Conservation (phyloP, 1,139 yeast species). For the Scheffersomyces parashehatae region DNA sequence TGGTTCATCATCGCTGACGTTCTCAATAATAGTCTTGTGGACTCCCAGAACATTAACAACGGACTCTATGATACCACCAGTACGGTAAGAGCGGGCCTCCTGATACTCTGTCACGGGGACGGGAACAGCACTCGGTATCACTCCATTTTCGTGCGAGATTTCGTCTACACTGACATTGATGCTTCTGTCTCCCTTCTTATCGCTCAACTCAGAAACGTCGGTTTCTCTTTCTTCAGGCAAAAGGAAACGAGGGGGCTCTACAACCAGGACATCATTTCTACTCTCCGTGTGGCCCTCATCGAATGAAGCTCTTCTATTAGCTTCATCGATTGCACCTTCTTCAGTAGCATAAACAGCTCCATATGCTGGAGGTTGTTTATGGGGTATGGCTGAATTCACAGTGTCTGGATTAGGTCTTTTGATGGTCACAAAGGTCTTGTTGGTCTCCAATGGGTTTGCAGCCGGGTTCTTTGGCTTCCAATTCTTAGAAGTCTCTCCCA, state of each 20-base stretch:
- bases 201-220: conserved; percentile 28
- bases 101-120: conserved; percentile 25
- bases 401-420: conserved; percentile 49
- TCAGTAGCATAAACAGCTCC: conserved; percentile 53
- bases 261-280: conserved; percentile 4
- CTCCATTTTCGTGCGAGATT: conserved; percentile 1
- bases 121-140: conserved; percentile 12
- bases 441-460: conserved; percentile 74
- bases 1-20: conserved; percentile 44
- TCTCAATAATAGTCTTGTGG: conserved; percentile 81
- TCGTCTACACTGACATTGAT: not conserved
- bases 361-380: conserved; percentile 18
- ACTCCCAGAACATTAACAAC: conserved; percentile 86
- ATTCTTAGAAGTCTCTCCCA: conserved; percentile 19
- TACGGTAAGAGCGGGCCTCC: conserved; percentile 43
- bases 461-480: conserved; percentile 73
- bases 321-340: conserved; percentile 48
- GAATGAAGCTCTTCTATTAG: conserved; percentile 17
- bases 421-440: conserved; percentile 68
- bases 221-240: conserved; percentile 30
- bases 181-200: conserved; percentile 2
- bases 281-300: conserved; percentile 5
- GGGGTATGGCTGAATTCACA: conserved; percentile 23
- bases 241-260: conserved; percentile 12
- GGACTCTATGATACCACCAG: conserved; percentile 80